Base-by-base conservation (phyloP, 2,329 filamentous ascomycete genomes). In the Pyrenochaeta sp. region DNA sequence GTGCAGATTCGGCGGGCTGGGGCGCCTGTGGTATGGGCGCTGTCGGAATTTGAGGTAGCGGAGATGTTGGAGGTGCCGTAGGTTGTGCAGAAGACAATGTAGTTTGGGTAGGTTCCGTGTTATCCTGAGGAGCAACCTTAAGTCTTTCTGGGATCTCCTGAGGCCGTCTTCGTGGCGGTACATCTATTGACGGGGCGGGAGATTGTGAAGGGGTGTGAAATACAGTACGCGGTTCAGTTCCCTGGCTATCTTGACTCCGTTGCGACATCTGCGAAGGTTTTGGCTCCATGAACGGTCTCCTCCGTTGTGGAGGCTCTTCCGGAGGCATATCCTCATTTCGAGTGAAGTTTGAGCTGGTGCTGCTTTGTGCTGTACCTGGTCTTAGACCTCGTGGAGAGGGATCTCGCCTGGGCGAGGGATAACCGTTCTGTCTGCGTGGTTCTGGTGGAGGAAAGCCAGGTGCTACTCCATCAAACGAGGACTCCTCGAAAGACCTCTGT, bases 251-350 rank as follows among this genome's bases (percentile, higher is more conserved):
- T n/a, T 65, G 42, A 55, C 68, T 74, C 13, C 64, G 60, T 52
- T 72, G 67, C 5, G 71, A 72, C 30, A 59, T 46, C 13, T 71
- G 66, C 27, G 73, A 71, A 28, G 69, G 65, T 9, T 70, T 61
- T n/a, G 69, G 83, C 58, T 89, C 85, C 86, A 91, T 90, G 0
- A 88, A 87, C 1, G 89, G 89, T 48, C 89, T 80, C 72, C 84
- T 88, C 60, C 89, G 82, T 65, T 90, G 88, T 0, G 89, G 89
- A 1, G 75, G 72, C 37, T 74, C 72, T 32, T 75, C 73, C 50
- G 63, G 56, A 8, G 62, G 52, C 48, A 55, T 19, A 12, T 77
- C 75, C 3, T 77, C 76, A 28, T 57, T 67, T 8, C 71, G 69
- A 27, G 64, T 66, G 30, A 72, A 62, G 15, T 66, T 66, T 6